A percentile compares a stretch with the other conserved stretches of the same genome.
Conservation (phyloP, 2,329 filamentous ascomycete species). For the Fusarium coffeatum region DNA sequence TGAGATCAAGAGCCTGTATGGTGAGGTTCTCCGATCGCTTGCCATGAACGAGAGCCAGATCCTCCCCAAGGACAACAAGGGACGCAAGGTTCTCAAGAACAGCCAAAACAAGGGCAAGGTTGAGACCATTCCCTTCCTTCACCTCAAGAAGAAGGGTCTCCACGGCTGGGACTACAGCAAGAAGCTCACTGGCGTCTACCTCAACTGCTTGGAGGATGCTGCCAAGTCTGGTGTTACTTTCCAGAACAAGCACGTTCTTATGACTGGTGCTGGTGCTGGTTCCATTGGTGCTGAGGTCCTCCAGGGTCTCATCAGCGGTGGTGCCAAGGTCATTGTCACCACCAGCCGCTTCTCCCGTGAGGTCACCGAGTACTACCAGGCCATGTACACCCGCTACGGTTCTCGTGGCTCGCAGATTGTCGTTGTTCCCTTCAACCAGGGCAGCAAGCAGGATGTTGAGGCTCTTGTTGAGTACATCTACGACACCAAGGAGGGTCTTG, state of each 20-base stretch:
- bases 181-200: slow-evolving; percentile 92
- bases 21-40: slow-evolving; percentile 91
- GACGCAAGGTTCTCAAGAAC: slow-evolving; percentile 65
- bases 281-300: slow-evolving; percentile 98
- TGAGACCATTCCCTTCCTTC: slow-evolving; percentile 97
- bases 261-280: slow-evolving; percentile 97
- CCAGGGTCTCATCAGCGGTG: slow-evolving; percentile 94
- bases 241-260: slow-evolving; percentile 93
- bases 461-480: slow-evolving; percentile 96
- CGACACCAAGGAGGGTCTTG: slow-evolving; percentile 93
- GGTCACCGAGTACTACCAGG: slow-evolving; percentile 99
- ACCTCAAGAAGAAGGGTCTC: slow-evolving; percentile 92
- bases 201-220: slow-evolving; percentile 90
- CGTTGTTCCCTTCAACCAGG: slow-evolving; percentile 98
- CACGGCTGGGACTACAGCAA: slow-evolving; percentile 99
- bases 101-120: slow-evolving; percentile 85
- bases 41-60: slow-evolving; percentile 99
- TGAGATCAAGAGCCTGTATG: slow-evolving; percentile 95
- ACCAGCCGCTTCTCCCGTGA: slow-evolving; percentile 96
- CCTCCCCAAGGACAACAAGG: slow-evolving; percentile 85
- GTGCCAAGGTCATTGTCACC: slow-evolving; percentile 95
- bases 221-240: slow-evolving; percentile 90
- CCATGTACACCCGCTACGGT: slow-evolving; percentile 96
- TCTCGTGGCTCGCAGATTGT: slow-evolving; percentile 95
- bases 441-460: slow-evolving; percentile 97